These are phyloP conservation scores for Mucor piriformis DNA, from an alignment of 371 early-diverging fungal genomes.

Conservation along the genomic window DNA sequence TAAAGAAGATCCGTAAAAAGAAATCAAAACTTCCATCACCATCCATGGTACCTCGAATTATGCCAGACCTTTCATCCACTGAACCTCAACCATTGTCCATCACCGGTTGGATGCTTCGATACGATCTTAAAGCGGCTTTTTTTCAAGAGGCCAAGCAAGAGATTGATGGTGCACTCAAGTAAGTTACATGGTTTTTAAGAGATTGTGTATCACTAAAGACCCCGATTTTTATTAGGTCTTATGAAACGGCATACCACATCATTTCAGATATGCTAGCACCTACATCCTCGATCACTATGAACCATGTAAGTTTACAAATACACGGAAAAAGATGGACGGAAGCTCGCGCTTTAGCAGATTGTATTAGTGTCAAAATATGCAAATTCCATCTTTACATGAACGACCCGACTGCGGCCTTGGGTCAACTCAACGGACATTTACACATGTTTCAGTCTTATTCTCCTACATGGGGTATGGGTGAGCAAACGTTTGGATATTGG, in stretches of 20 bases:
- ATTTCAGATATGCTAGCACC: slow-evolving; percentile 69
- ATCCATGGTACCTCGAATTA: slow-evolving; percentile 33
- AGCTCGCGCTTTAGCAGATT: slow-evolving; percentile 65
- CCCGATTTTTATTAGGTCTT: slow-evolving; percentile 56
- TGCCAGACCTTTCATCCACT: slow-evolving; percentile 29
- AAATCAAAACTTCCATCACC: slow-evolving; percentile 63
- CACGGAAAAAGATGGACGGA: slow-evolving; percentile 68
- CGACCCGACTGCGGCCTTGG: slow-evolving; percentile 66
- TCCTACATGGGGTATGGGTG: slow-evolving; percentile 59
- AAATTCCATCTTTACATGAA: slow-evolving; percentile 71
- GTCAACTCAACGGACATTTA: slow-evolving; percentile 73
- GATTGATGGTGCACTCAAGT: slow-evolving; percentile 72
- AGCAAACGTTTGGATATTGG: slow-evolving; percentile 81
- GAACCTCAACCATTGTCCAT: slow-evolving; percentile 53
- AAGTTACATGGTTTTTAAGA: slow-evolving; percentile 4
- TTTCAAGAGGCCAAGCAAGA: slow-evolving; percentile 83
- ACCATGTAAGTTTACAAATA: slow-evolving; percentile 45
- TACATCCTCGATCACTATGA: slow-evolving; percentile 47
- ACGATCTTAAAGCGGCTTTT: slow-evolving; percentile 78
- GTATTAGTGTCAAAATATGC: slow-evolving; percentile 79
- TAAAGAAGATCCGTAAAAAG: slow-evolving; percentile 75
- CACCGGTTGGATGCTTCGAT: slow-evolving; percentile 81
- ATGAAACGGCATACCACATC: slow-evolving; percentile 70
- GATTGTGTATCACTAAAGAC: too few species aligned
- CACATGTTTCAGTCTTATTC: slow-evolving; percentile 62